Conservation (phyloP, 2,329 filamentous ascomycete species). For the Claviceps fusiformis region DNA sequence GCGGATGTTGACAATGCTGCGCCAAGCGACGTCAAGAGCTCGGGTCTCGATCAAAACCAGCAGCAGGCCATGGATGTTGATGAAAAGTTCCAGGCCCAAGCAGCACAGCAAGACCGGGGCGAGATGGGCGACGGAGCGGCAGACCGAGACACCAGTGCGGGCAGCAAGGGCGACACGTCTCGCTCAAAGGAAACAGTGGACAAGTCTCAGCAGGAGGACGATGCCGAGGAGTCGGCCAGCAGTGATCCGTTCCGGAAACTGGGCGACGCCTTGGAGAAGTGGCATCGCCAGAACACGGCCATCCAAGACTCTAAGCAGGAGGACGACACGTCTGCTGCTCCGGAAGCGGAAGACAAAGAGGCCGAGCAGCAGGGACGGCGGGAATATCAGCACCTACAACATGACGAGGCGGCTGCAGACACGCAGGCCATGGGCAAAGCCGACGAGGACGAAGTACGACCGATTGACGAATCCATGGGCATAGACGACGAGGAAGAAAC, state of each 20-base stretch:
- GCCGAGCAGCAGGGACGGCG: constrained; percentile 50
- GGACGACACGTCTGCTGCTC: constrained; percentile 8
- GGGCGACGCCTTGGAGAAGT: constrained; percentile 81
- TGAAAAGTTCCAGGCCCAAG: constrained; percentile 44
- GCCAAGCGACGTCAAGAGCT: constrained; percentile 48
- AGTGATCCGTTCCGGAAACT: constrained; percentile 82
- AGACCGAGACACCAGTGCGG: constrained; percentile 47
- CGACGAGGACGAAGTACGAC: constrained; percentile 71
- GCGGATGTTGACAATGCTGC: constrained; percentile 48
- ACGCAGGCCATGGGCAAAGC: constrained; percentile 84
- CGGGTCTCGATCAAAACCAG: constrained; percentile 52
- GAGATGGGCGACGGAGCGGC: constrained; percentile 51
- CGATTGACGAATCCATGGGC: constrained; percentile 79
- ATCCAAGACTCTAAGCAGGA: constrained; percentile 49
- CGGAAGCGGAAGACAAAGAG: constrained; percentile 40
- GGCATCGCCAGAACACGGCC: constrained; percentile 78
- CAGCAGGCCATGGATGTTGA: constrained; percentile 49
- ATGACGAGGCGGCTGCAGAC: constrained; percentile 71
- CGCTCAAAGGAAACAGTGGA: constrained; percentile 34
- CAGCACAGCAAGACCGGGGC: constrained; percentile 52
- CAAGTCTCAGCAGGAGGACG: constrained; percentile 28
- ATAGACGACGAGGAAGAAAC: constrained; percentile 69
- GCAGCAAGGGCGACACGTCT: constrained; percentile 46
- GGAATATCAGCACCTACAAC: constrained; percentile 88
- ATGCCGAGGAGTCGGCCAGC: constrained; percentile 30